Base-by-base conservation (phyloP, 2,329 filamentous ascomycete genomes). In the Fusarium multiceps region DNA sequence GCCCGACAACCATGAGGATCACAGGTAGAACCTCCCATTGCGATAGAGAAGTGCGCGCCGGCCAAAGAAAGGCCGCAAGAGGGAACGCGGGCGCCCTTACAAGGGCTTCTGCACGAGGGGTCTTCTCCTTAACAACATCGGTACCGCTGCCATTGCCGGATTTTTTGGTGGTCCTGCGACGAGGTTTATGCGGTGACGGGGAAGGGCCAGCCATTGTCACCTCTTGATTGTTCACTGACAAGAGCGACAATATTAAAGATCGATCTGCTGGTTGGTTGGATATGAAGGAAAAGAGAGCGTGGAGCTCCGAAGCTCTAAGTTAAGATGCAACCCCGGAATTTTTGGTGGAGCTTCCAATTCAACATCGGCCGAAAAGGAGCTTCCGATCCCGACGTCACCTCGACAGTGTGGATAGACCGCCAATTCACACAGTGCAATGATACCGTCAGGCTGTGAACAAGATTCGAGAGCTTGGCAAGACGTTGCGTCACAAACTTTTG, bases 51-150 rank as follows among this genome's bases (percentile, higher is more conserved):
- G 91, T 91, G 69, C 94, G 91, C 23, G 94, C 92, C 53, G 94
- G 94, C 93, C 95, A 97, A 53, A 99, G 87, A 77, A 99, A 95
- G n/a, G 94, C 91, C 2, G 93, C 94, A 23, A 99, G 87, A 42
- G 96, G 95, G 77, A 98, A 98, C 6, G 93, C 89, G 32, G 95
- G 95, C 43, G 83, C 81, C 51, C 85, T 84, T 54, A 86, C 79
- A 57, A 87, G 80, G 53, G 82, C 78, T 68, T 87, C 86, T 55
- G 74, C 58, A 30, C 74, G 77, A 41, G 72, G 74, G 28, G 71
- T 73, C 45, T 82, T 51, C 49, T 51, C 23, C n/a, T 53, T 53
- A 14, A 37, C 80, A n/a, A 37, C 80, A 66, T 82, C 80, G 74
- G 77, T 78, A 25, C 49, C 42, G 27, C 51, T 56, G 55, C 77